Evolutionary conservation across 495 filamentous ascomycete genomes (phyloP), one percentile per base, ranked within the genome.

Genomic region (Penicillium egyptiacum): DNA sequence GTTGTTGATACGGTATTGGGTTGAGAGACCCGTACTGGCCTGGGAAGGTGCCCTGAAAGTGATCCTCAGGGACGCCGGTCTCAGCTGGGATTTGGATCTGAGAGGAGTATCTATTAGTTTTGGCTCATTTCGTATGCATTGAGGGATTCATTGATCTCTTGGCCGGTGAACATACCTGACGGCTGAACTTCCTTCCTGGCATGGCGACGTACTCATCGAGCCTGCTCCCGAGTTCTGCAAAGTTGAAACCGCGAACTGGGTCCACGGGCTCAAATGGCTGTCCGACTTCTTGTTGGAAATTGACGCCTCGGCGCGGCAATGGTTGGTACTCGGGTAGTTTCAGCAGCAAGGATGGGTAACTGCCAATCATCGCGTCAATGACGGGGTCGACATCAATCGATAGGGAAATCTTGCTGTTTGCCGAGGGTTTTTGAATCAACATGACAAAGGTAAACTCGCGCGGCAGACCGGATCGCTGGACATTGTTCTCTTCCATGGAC

Each of bases 371-470:
- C 16, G 64, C 57, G 47, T 73, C 68, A 20, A 79, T 63, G 4
- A 76, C 69, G 0, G 76, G 76, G 5, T 79, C 71, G 30, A 79
- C 70, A 5, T 76, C 70, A 5, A 79, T 56, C 1, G 54, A 59
- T 31, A 79, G 62, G 1, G 49, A 49, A 3, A 76, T 42, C 0
- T 56, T 57, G 46, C 66, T 71, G n/a, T 72, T 59, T 7, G 67
- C 63, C 3, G 57, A 46, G 0, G 71, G 75, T 30, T 79, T 77
- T 37, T 75, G 68, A n/a, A 80, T 60, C 35, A 83, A 58, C 73
- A 83, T 74, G 7, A 79, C 76, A 60, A 83, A 81, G 17, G 79
- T 81, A 53, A 83, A 81, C 47, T 83, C 80, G 11, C 79, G 70
- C n/a, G 80, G 80, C 1, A 83, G 66, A 9, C 80, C 80, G 6